Conservation (phyloP, 306 rosid genomes). For the Inga laurina region DNA sequence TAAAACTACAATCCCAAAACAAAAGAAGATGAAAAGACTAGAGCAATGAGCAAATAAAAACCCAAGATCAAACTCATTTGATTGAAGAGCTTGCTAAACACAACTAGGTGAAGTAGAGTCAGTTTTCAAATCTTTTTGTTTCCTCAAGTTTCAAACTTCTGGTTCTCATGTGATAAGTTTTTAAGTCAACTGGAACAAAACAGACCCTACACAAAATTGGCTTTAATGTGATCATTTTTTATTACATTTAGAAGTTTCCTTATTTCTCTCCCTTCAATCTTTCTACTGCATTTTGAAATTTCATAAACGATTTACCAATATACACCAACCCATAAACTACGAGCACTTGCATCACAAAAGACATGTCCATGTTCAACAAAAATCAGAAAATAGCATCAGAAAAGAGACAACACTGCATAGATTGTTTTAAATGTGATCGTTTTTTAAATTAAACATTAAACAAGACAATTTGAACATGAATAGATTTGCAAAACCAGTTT, state of each 20-base stretch:
- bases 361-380: neutral
- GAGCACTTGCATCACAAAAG: neutral
- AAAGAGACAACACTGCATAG: neutral
- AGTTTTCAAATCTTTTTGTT: neutral
- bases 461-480: no score
- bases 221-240: neutral
- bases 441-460: no score
- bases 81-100: conserved; percentile 7
- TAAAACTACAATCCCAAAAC: conserved; percentile 7
- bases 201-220: neutral
- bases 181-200: neutral
- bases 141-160: neutral
- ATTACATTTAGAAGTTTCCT: neutral
- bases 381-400: neutral
- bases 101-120: neutral
- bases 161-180: neutral
- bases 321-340: neutral
- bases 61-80: neutral
- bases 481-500: no score
- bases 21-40: conserved; percentile 6
- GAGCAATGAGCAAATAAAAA: conserved; percentile 2
- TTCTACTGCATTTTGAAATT: neutral
- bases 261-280: neutral
- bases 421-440: neutral
- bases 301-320: neutral